Evolutionary conservation across 2,329 filamentous ascomycete species (phyloP).

Genomic region (Aspergillus ochraceus): DNA sequence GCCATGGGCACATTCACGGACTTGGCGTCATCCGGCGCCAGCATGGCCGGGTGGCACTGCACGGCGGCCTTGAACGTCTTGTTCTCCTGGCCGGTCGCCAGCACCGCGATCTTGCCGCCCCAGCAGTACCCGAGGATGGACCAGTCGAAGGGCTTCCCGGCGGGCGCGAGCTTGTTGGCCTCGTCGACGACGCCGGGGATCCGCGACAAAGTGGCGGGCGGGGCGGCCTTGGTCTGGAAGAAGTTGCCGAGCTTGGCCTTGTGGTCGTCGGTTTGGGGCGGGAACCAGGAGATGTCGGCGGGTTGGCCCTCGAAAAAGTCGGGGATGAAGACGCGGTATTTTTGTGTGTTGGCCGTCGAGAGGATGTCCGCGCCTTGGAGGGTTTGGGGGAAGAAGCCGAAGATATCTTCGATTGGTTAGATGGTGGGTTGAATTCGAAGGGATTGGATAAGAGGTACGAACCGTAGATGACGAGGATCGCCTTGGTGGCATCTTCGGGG

Average conservation of each 20-base stretch:
- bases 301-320: slow-evolving; percentile 85
- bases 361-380: slow-evolving; percentile 65
- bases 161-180: slow-evolving; percentile 48
- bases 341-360: slow-evolving; percentile 57
- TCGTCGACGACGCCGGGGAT: slow-evolving; percentile 58
- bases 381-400: slow-evolving; percentile 64
- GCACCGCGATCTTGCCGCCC: slow-evolving; percentile 58
- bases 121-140: slow-evolving; percentile 63
- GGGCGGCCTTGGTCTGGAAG: slow-evolving; percentile 57
- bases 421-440: neutral
- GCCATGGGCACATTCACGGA: slow-evolving; percentile 58
- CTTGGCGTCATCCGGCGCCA: slow-evolving; percentile 58
- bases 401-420: slow-evolving; percentile 51
- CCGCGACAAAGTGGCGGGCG: slow-evolving; percentile 57
- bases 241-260: slow-evolving; percentile 60
- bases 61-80: slow-evolving; percentile 57
- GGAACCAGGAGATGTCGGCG: slow-evolving; percentile 61
- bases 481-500: slow-evolving; percentile 55
- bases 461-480: slow-evolving; percentile 58
- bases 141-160: slow-evolving; percentile 51
- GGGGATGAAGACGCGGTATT: slow-evolving; percentile 86
- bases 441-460: slow-evolving; percentile 4
- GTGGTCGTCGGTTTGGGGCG: slow-evolving; percentile 61
- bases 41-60: slow-evolving; percentile 60
- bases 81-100: slow-evolving; percentile 52